Base-by-base conservation (phyloP, 2,329 filamentous ascomycete species). In the Pestalotiopsis sp. region DNA sequence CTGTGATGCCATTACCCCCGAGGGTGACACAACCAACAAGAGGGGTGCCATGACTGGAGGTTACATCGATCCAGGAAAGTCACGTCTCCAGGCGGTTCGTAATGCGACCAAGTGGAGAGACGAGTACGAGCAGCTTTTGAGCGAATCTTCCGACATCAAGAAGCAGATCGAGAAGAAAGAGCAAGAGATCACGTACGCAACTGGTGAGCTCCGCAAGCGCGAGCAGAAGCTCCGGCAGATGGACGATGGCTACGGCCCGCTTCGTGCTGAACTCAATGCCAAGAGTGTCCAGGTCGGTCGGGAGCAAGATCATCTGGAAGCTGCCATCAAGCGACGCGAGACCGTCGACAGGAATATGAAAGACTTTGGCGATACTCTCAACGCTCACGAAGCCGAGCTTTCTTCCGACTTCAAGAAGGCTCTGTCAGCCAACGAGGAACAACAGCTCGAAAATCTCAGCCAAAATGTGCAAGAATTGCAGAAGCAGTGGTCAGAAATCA, bases 41-140 rank as follows among this genome's bases (percentile, higher is more conserved):
- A 92, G 95, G 74, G 96, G 96, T 81, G 95, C 95, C 14, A 90
- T 99, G 84, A 98, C 94, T 63, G 96, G 96, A 84, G 96, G 96
- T 74, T 99, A 92, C 77, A 92, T 97, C 71, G 96, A 99, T 77
- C 89, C 92, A 12, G 89, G 92, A 41, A 92, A 91, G 73, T 98
- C 95, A 1, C 91, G 95, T 25, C 86, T 98, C n/a, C 92, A 95
- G 74, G 94, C 92, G 36, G 92, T 97, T 38, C 91, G 91, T 69
- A 86, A 89, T 4, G 89, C 95, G 39, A 89, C 90, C 67, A 91
- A 90, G 74, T 93, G 92, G 85, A 90, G 94, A 45, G 87, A 90
- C 64, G 90, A 93, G 75, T 92, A 89, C 72, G 94, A 97, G 62
- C 81, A 84, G 11, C 86, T 94, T 66, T 84, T 88, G 68, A 84